A percentile compares a stretch with the other conserved stretches of the same genome.
These are phyloP conservation scores for Zymoseptoria ardabiliae DNA, from an alignment of 2,329 filamentous ascomycete species.

Conservation along the genomic window DNA sequence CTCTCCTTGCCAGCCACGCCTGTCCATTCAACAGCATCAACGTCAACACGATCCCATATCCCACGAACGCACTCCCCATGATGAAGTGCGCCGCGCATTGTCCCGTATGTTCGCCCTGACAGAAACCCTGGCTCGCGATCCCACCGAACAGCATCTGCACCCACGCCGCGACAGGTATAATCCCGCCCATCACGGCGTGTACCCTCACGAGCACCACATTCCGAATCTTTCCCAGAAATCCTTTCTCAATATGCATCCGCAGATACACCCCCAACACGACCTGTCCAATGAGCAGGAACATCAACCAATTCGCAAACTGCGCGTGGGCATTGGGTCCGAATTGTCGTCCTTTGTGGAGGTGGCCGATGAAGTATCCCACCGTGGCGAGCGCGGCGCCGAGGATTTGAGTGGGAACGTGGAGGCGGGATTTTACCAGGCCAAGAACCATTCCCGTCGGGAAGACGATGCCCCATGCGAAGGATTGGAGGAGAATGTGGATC, in stretches of 20 bases:
- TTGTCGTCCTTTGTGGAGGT: conserved; percentile 80
- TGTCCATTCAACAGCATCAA: conserved; percentile 85
- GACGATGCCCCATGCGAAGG: conserved; percentile 78
- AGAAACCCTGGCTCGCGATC: conserved; percentile 87
- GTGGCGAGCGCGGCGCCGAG: conserved; percentile 68
- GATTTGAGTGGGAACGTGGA: conserved; percentile 86
- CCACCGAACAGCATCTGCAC: conserved; percentile 93
- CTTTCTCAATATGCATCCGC: conserved; percentile 79
- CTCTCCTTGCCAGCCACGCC: conserved; percentile 71
- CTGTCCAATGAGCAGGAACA: conserved; percentile 71
- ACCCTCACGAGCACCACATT: conserved; percentile 57
- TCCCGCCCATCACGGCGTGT: conserved; percentile 78
- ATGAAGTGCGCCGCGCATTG: conserved; percentile 97
- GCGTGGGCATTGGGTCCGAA: conserved; percentile 78
- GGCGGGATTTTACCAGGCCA: conserved; percentile 80
- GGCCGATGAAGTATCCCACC: conserved; percentile 82
- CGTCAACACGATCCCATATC: conserved; percentile 80
- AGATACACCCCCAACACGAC: conserved; percentile 77
- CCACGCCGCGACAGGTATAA: conserved; percentile 81
- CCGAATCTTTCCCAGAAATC: conserved; percentile 71
- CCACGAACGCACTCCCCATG: conserved; percentile 96
- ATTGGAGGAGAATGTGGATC: conserved; percentile 87
- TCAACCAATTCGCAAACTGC: conserved; percentile 70
- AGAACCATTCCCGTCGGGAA: conserved; percentile 95
- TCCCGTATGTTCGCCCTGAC: conserved; percentile 79